Evolutionary conservation across 306 rosid species (phyloP).

Genomic region (Trichosanthes cucumerina): DNA sequence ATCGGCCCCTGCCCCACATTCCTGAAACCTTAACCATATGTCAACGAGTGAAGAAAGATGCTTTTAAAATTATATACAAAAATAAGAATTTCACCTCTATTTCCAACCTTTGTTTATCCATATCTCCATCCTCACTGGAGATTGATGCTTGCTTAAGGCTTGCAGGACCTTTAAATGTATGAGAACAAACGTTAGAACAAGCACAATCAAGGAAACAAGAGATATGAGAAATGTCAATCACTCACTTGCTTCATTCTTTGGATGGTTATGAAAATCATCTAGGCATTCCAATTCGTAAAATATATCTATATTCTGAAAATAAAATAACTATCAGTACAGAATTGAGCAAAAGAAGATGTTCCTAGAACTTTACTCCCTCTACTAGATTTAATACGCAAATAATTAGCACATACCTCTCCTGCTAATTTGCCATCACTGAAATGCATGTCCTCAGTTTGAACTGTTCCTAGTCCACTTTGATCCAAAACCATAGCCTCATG

Average conservation of each 20-base stretch:
- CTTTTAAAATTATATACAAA: not conserved
- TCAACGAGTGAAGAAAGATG: not conserved
- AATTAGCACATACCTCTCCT: slow-evolving; percentile 37
- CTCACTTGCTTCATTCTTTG: slow-evolving; percentile 28
- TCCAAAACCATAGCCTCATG: slow-evolving; percentile 23
- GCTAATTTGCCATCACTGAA: slow-evolving; percentile 30
- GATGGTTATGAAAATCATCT: slow-evolving; percentile 38
- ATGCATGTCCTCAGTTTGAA: slow-evolving; percentile 27
- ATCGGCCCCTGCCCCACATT: slow-evolving; percentile 18
- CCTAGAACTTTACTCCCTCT: not conserved
- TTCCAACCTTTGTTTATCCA: slow-evolving; percentile 18
- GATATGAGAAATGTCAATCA: not conserved
- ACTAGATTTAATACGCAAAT: not conserved
- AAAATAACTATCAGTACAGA: slow-evolving; percentile 8
- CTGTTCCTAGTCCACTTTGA: slow-evolving; percentile 15
- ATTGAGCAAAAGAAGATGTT: slow-evolving; percentile 1
- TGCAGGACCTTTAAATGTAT: slow-evolving; percentile 11
- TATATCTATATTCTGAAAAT: slow-evolving; percentile 47
- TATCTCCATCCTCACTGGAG: slow-evolving; percentile 7
- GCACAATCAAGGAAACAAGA: not conserved
- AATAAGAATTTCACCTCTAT: slow-evolving; percentile 21
- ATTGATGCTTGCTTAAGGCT: slow-evolving; percentile 6
- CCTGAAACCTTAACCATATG: slow-evolving; percentile 29
- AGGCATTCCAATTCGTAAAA: slow-evolving; percentile 48
- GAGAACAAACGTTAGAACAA: slow-evolving; percentile 18